Evolutionary conservation across 805 yeast species (phyloP).

Genomic region (Wickerhamiella allomyrinae): DNA sequence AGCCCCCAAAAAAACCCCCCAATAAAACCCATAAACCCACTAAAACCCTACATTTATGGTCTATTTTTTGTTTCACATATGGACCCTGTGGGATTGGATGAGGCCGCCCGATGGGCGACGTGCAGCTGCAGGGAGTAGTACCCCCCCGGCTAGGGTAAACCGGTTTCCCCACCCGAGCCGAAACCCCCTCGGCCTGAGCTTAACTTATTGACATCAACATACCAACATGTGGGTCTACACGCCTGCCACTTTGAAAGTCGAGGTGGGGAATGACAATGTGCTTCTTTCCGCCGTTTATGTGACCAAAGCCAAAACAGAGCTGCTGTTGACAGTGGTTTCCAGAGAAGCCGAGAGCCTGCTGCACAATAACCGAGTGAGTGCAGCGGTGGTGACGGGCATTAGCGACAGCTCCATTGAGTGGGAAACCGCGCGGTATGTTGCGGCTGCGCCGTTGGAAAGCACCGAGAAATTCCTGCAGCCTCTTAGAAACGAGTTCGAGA

Average conservation of each 20-base stretch:
- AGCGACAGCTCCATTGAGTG: conserved; percentile 6
- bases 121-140: no score
- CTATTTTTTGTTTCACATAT: no score
- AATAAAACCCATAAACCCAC: no score
- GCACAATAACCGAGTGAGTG: background rate
- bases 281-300: conserved; percentile 10
- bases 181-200: no score
- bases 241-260: conserved; percentile 3
- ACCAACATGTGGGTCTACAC: background rate
- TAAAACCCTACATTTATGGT: no score
- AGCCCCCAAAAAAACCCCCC: no score
- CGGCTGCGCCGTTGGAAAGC: background rate
- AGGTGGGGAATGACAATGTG: background rate
- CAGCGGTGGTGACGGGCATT: conserved; percentile 2
- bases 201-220: background rate
- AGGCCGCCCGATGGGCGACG: no score
- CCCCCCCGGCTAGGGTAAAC: no score
- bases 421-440: conserved; percentile 10
- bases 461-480: background rate
- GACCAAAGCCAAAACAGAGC: background rate
- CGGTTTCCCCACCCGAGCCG: no score
- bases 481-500: conserved; percentile 7
- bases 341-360: background rate
- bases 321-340: background rate
- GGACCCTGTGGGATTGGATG: no score